phyloP scores from a whole-genome alignment of 1,284 basidiomycete species.

The Ceratobasidium sp. region DNA sequence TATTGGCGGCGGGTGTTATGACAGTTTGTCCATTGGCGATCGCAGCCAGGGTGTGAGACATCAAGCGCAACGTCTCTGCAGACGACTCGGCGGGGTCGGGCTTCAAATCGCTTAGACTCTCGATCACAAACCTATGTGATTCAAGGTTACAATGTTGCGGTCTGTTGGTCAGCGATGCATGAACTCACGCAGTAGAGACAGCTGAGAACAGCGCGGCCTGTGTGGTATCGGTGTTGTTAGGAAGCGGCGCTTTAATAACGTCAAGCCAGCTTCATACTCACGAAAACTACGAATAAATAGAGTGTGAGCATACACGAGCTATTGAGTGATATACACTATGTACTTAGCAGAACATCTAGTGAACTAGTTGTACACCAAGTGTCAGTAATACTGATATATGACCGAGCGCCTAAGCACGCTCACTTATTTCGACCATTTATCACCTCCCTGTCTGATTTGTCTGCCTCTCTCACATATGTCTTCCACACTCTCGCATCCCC shows the following conservation, averaged over 20 bases:
- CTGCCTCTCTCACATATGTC: slow-evolving; percentile 33
- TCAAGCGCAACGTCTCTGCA: slow-evolving; percentile 20
- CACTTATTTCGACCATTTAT: slow-evolving; percentile 25
- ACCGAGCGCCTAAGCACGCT: not conserved
- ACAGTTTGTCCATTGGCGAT: not conserved
- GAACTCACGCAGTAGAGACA: slow-evolving; percentile 6
- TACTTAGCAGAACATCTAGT: slow-evolving; percentile 24
- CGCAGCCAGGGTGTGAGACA: slow-evolving; percentile 8
- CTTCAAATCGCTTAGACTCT: slow-evolving; percentile 12
- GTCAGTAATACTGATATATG: not conserved
- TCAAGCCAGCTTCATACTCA: not conserved
- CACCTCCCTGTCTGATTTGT: slow-evolving; percentile 30
- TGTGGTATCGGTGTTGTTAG: not conserved
- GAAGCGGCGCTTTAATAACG: too few species aligned
- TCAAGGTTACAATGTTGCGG: not conserved
- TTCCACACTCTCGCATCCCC: slow-evolving; percentile 20
- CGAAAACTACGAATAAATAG: not conserved
- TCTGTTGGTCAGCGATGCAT: too few species aligned
- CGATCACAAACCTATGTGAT: slow-evolving; percentile 16
- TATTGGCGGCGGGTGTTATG: not conserved
- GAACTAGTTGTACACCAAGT: not conserved
- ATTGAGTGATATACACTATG: not conserved
- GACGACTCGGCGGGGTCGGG: slow-evolving; percentile 24
- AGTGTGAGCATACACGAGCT: not conserved
- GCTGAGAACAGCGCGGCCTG: slow-evolving; percentile 24